Base-by-base conservation (phyloP, 257 asterid species). In the Phtheirospermum japonicum region DNA sequence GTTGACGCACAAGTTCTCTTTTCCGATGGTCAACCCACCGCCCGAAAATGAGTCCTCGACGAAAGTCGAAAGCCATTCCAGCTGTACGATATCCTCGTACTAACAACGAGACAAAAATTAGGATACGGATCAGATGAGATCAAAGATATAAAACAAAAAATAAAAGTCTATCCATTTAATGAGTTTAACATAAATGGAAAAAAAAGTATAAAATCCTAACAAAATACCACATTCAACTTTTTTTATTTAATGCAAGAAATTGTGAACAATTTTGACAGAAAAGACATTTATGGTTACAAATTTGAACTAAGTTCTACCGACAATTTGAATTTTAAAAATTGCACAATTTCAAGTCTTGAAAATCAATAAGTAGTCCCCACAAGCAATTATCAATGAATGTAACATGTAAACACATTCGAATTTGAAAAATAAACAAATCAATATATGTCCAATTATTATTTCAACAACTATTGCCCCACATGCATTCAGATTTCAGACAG, bases 1-100 rank as follows among this genome's bases (percentile, higher is more conserved):
- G 57, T 65, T 79, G 30, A 57, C n/a, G 48, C 64, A 57, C 19
- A 63, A 14, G 78, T 63, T 64, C 2, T 86, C 93, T 61, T 81
- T 83, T 49, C 78, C 82, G 0, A 86, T 23, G 10, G 95, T 84
- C 79, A 75, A 42, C 63, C 95, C 97, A 19, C 77, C 83, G 9
- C 85, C 79, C 0, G 95, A 82, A 67, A 89, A 92, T 2, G 97
- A 89, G 32, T 85, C 97, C 77, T 92, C 97, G 75, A 86, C 80
- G 14, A 86, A 92, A 7, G 84, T 76, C 31, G 99, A 86, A 62
- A 86, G 90, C 99, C 88, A 82, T 62, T 79, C 88, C 4, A 79
- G 83, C 18, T 82, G 88, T 36, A 74, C 71, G 32, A 86, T 85
- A 63, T 92, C 99, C 74, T 89, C 96, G 2, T 86, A 80, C 99